Conservation (phyloP, 192 early-diverging fungal species). For the Kappamyces sp. region DNA sequence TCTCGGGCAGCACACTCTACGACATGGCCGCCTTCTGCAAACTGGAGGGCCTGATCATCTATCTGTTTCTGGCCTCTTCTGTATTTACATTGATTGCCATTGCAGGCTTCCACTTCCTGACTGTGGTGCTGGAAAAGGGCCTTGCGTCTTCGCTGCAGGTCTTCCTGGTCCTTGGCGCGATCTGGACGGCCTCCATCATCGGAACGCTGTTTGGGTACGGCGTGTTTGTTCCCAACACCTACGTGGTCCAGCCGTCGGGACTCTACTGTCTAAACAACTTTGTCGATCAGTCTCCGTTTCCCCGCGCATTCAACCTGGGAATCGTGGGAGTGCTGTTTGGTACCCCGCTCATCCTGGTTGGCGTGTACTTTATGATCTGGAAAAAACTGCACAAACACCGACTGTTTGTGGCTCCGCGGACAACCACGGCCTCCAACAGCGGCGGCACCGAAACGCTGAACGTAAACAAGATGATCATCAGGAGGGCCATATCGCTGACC, state of each 20-base stretch:
- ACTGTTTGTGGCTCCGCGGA: slow-evolving; percentile 10
- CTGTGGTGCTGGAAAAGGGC: slow-evolving; percentile 11
- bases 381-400: slow-evolving; percentile 7
- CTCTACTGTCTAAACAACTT: slow-evolving; percentile 11
- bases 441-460: neutral
- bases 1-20: neutral
- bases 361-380: slow-evolving; percentile 1
- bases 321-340: neutral
- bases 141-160: neutral
- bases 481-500: neutral
- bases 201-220: neutral
- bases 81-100: slow-evolving; percentile 14
- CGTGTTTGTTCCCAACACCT: neutral
- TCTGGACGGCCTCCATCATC: neutral
- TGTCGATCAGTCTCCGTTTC: neutral
- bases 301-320: slow-evolving; percentile 4
- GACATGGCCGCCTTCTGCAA: neutral
- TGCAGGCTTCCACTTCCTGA: slow-evolving; percentile 3
- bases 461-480: slow-evolving; percentile 11
- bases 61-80: slow-evolving; percentile 7
- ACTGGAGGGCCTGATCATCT: slow-evolving; percentile 1
- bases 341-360: slow-evolving; percentile 1
- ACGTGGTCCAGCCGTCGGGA: neutral
- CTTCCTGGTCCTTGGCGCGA: neutral
- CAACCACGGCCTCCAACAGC: no score